Percentiles rank a stretch among this genome's conserved stretches.
Evolutionary conservation across 2,329 filamentous ascomycete genomes (phyloP).

Genomic region (Mycocentrospora acerina): DNA sequence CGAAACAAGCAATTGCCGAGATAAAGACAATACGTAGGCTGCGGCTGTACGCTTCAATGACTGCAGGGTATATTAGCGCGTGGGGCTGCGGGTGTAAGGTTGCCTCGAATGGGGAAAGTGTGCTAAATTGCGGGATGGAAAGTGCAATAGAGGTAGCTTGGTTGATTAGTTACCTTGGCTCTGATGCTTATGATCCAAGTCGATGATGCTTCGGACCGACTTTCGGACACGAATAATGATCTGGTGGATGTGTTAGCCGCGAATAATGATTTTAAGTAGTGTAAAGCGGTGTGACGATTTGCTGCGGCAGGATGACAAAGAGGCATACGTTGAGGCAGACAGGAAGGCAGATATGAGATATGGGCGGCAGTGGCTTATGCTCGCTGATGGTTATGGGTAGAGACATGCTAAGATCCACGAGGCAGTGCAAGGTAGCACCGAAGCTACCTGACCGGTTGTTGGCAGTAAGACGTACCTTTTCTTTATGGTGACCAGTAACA

Average conservation of each 20-base stretch:
- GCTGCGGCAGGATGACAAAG: not conserved
- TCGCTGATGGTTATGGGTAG: too few relatives aligned
- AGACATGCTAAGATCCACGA: not conserved
- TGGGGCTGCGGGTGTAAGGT: too few relatives aligned
- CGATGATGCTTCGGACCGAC: conserved; percentile 52
- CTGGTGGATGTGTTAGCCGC: conserved; percentile 17
- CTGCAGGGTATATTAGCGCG: conserved; percentile 25
- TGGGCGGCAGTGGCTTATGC: too few relatives aligned
- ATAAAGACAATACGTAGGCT: conserved; percentile 47
- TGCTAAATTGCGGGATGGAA: too few relatives aligned
- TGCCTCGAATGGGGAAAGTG: too few relatives aligned
- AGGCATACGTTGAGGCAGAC: not conserved
- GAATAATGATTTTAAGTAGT: not conserved
- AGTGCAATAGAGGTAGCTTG: too few relatives aligned
- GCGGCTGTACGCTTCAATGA: conserved; percentile 42
- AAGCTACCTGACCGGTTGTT: not conserved
- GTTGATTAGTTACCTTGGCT: conserved; percentile 46
- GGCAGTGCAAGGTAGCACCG: not conserved
- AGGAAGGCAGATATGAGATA: not conserved
- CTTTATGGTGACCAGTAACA: conserved; percentile 62
- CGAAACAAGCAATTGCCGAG: conserved; percentile 48
- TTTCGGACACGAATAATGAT: conserved; percentile 53
- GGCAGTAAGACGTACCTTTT: conserved; percentile 41
- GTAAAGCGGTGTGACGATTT: too few relatives aligned
- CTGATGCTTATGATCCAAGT: conserved; percentile 49